Evolutionary conservation across 2,329 filamentous ascomycete genomes (phyloP).

Genomic region (Parastagonospora nodorum): DNA sequence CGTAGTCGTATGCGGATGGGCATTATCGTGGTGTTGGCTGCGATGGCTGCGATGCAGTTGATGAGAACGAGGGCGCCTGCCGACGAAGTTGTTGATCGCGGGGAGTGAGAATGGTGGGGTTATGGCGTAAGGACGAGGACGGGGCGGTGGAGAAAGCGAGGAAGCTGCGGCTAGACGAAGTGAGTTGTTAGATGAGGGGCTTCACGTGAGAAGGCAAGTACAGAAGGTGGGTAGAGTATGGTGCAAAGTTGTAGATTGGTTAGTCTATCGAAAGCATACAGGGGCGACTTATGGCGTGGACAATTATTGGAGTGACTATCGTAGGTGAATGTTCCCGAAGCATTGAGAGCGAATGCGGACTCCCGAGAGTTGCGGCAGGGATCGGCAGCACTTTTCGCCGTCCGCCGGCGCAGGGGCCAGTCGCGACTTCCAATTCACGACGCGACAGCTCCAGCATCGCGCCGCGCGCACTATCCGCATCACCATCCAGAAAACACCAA

Average conservation of each 20-base stretch:
- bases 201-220: neutral
- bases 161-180: neutral
- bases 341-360: constrained; percentile 11
- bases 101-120: constrained; percentile 2
- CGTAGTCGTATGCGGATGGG: constrained; percentile 77
- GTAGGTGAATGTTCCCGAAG: constrained; percentile 33
- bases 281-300: constrained; percentile 9
- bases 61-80: constrained; percentile 11
- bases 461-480: constrained; percentile 13
- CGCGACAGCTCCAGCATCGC: constrained; percentile 17
- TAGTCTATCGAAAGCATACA: neutral
- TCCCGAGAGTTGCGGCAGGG: constrained; percentile 15
- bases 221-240: neutral
- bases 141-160: constrained; percentile 1
- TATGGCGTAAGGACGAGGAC: constrained; percentile 2
- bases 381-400: constrained; percentile 6
- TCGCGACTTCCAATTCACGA: constrained; percentile 26
- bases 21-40: constrained; percentile 22
- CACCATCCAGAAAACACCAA: constrained; percentile 1
- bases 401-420: constrained; percentile 16
- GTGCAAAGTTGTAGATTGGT: constrained; percentile 3
- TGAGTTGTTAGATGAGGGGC: neutral
- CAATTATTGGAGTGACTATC: constrained; percentile 13
- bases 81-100: too few species aligned
- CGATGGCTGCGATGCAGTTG: constrained; percentile 15